A percentile compares a stretch with the other conserved stretches of the same genome.
phyloP scores from a whole-genome alignment of 345 rosid genomes.

The Aethionema arabicum region DNA sequence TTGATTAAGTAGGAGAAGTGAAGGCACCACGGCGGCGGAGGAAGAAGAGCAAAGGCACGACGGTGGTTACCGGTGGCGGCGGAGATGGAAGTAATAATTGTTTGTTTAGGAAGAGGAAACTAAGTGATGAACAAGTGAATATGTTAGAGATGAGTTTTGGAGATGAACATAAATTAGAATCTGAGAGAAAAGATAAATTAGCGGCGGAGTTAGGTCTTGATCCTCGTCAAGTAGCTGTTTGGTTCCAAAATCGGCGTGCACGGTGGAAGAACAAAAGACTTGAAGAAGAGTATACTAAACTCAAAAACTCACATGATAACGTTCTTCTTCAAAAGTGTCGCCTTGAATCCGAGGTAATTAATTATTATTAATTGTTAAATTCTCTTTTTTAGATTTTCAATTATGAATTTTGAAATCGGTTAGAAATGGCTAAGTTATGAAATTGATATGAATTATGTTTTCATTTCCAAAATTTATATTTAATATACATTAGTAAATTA shows the following conservation, averaged over 20 bases:
- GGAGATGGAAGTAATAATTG: slow-evolving; percentile 15
- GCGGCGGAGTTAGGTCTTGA: slow-evolving; percentile 84
- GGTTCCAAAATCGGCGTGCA: slow-evolving; percentile 96
- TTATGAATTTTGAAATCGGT: not conserved
- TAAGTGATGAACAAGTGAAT: slow-evolving; percentile 60
- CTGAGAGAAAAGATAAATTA: slow-evolving; percentile 73
- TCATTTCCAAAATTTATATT: not conserved
- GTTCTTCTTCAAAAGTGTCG: slow-evolving; percentile 57
- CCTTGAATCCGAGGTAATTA: slow-evolving; percentile 77
- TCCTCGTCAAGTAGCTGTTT: slow-evolving; percentile 95
- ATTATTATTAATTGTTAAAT: not conserved
- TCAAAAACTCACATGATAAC: slow-evolving; percentile 53
- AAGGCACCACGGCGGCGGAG: slow-evolving; percentile 51
- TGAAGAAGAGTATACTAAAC: slow-evolving; percentile 64
- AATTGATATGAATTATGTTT: not conserved
- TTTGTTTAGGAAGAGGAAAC: slow-evolving; percentile 65
- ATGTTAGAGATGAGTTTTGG: slow-evolving; percentile 70
- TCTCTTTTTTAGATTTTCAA: not conserved
- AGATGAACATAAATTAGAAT: slow-evolving; percentile 79
- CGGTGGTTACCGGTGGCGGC: slow-evolving; percentile 28
- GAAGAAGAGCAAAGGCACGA: slow-evolving; percentile 57
- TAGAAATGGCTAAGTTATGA: not conserved
- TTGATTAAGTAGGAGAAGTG: slow-evolving; percentile 43
- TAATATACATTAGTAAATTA: no score
- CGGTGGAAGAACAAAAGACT: slow-evolving; percentile 91